These are phyloP conservation scores for Letharia lupina DNA, from an alignment of 495 filamentous ascomycete genomes.

Conservation along the genomic window DNA sequence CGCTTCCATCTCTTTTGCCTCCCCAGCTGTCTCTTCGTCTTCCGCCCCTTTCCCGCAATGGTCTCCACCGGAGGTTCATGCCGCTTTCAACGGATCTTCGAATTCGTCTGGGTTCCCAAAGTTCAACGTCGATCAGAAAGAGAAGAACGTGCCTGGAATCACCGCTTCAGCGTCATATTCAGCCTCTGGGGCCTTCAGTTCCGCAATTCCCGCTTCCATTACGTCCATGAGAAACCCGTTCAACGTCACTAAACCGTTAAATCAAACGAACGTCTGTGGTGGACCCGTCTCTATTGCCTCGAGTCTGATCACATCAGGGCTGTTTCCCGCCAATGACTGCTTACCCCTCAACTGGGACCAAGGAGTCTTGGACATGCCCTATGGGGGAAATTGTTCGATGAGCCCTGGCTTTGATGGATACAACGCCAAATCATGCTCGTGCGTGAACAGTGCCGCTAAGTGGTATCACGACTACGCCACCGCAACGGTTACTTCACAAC, in stretches of 20 bases:
- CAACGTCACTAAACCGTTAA: neutral
- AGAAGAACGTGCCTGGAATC: neutral
- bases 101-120: neutral
- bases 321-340: slow-evolving; percentile 13
- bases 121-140: neutral
- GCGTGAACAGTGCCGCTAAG: slow-evolving; percentile 9
- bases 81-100: neutral
- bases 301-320: neutral
- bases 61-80: neutral
- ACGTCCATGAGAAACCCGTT: slow-evolving; percentile 2
- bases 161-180: neutral
- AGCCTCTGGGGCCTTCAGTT: neutral
- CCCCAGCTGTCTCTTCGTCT: neutral
- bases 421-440: slow-evolving; percentile 19
- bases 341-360: slow-evolving; percentile 13
- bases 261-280: slow-evolving; percentile 3
- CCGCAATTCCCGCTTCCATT: neutral
- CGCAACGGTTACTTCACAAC: slow-evolving; percentile 10
- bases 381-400: slow-evolving; percentile 16
- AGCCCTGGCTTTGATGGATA: slow-evolving; percentile 13
- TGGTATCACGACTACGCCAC: slow-evolving; percentile 17
- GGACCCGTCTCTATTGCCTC: neutral
- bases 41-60: neutral
- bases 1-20: neutral
- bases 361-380: slow-evolving; percentile 10